Base-by-base conservation (phyloP, 116 monocot species). In the Iris pallida region DNA sequence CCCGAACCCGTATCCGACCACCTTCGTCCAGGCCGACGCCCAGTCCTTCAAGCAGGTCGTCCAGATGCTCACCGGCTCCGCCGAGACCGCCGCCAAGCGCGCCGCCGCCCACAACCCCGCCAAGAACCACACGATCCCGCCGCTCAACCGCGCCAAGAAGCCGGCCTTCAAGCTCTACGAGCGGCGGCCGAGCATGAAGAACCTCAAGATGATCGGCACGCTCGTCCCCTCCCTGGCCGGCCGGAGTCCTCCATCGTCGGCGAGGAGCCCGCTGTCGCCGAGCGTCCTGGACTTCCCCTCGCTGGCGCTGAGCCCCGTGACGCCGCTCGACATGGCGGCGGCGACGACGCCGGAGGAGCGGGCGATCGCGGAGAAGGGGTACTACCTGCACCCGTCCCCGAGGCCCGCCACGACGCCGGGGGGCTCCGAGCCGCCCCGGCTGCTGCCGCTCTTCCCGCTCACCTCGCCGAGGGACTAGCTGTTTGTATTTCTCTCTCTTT, bases 321-420 rank as follows among this genome's bases (percentile, higher is more conserved):
- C 95, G 0, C 90, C 95, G 40, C 71, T 95, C 15, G 80, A 64
- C 64, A 42, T 58, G 5, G 60, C 73, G 7, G 63, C 30, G 56
- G 2, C 30, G 30, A 5, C 57, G 43, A 64, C 71, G 66, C 81
- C 74, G 40, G 95, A 95, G 74, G 84, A 91, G 19, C 68, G 78
- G 43, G 91, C 89, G 43, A 96, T 96, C 70, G 84, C 88, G 2
- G 82, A 86, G 60, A 96, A 85, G 65, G 89, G 86, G 2, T 91
- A 81, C 53, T 96, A 82, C 74, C 65, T 96, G 42, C 96, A 91
- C 55, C 96, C 88, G 0, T 96, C 96, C 2, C 95, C 88, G 16
- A 66, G 84, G 59, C 13, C 30, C 30, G 30, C 5, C 6, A 72
- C 65, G 42, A 73, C 74, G 11, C 75, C 78, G 9, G 53, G 79